Conservation (phyloP, 2,329 filamentous ascomycete genomes). For the Penicillium olsonii region DNA sequence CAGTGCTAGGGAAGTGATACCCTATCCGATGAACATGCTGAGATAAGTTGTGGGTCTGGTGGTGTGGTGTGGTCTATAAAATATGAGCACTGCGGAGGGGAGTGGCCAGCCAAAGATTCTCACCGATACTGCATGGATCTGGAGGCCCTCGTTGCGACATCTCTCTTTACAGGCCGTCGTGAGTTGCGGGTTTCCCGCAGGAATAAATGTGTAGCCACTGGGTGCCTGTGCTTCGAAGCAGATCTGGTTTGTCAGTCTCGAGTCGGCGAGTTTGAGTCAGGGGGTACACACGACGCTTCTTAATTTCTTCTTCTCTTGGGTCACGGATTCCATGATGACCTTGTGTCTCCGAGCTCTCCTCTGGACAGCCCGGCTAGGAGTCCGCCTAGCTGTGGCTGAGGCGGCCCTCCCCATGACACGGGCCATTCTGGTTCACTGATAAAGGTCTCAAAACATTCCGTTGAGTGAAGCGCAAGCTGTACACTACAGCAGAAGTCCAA, state of each 20-base stretch:
- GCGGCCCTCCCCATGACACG: conserved; percentile 37
- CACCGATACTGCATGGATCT: conserved; percentile 63
- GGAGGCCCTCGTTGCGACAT: conserved; percentile 55
- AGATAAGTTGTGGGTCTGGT: conserved; percentile 55
- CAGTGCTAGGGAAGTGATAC: conserved; percentile 62
- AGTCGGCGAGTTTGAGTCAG: neutral
- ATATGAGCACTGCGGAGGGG: conserved; percentile 19
- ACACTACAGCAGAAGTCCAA: neutral
- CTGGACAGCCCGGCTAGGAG: conserved; percentile 34
- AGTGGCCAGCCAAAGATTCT: conserved; percentile 32
- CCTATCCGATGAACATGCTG: conserved; percentile 64
- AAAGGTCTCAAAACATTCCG: neutral
- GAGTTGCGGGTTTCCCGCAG: conserved; percentile 61
- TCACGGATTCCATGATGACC: conserved; percentile 59
- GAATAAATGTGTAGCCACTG: conserved; percentile 62
- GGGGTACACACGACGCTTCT: conserved; percentile 51
- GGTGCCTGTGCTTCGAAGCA: conserved; percentile 58
- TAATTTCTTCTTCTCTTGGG: conserved; percentile 62
- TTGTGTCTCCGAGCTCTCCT: conserved; percentile 52
- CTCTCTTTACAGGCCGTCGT: conserved; percentile 62
- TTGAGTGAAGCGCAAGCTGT: conserved; percentile 19
- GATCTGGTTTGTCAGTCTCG: conserved; percentile 44
- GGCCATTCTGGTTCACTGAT: conserved; percentile 32
- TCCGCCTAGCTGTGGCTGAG: conserved; percentile 36
- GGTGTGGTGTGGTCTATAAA: conserved; percentile 51